phyloP scores from a whole-genome alignment of 2,329 filamentous ascomycete genomes.

The Fusarium sp. region DNA sequence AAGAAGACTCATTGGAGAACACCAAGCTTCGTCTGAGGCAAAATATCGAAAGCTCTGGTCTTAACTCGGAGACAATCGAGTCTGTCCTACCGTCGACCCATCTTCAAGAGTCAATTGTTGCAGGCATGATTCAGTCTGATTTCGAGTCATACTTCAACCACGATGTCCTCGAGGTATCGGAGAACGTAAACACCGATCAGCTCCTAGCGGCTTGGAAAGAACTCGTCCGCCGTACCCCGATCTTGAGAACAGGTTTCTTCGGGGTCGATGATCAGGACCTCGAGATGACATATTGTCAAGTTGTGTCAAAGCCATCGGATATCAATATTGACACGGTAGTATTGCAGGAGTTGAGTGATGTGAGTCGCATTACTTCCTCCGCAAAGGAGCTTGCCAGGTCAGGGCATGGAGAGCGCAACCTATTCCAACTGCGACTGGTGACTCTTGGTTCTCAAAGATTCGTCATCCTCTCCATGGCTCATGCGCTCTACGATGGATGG shows the following conservation, averaged over 20 bases:
- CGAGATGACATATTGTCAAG: slow-evolving; percentile 62
- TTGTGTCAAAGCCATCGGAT: slow-evolving; percentile 50
- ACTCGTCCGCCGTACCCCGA: slow-evolving; percentile 72
- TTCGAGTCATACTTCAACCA: slow-evolving; percentile 88
- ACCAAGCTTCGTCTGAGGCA: slow-evolving; percentile 50
- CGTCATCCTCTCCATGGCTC: slow-evolving; percentile 78
- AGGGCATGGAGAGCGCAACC: slow-evolving; percentile 48
- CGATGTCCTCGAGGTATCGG: slow-evolving; percentile 74
- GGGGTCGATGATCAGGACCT: slow-evolving; percentile 72
- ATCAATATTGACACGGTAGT: slow-evolving; percentile 35
- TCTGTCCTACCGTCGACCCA: slow-evolving; percentile 80
- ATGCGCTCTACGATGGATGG: slow-evolving; percentile 92
- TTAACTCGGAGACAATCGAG: slow-evolving; percentile 60
- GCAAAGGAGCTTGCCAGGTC: slow-evolving; percentile 53
- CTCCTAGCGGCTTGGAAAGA: slow-evolving; percentile 71
- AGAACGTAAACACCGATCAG: slow-evolving; percentile 63
- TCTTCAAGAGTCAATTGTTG: slow-evolving; percentile 87
- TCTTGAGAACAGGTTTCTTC: slow-evolving; percentile 80
- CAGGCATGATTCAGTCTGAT: slow-evolving; percentile 81
- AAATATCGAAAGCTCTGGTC: slow-evolving; percentile 50
- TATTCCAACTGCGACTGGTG: slow-evolving; percentile 64
- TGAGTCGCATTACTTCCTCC: slow-evolving; percentile 50
- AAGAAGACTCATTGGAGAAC: slow-evolving; percentile 23
- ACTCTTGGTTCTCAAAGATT: slow-evolving; percentile 51
- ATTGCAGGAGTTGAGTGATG: slow-evolving; percentile 47